Evolutionary conservation across 805 yeast genomes (phyloP).

Genomic region (Candida pseudoglaebosa): DNA sequence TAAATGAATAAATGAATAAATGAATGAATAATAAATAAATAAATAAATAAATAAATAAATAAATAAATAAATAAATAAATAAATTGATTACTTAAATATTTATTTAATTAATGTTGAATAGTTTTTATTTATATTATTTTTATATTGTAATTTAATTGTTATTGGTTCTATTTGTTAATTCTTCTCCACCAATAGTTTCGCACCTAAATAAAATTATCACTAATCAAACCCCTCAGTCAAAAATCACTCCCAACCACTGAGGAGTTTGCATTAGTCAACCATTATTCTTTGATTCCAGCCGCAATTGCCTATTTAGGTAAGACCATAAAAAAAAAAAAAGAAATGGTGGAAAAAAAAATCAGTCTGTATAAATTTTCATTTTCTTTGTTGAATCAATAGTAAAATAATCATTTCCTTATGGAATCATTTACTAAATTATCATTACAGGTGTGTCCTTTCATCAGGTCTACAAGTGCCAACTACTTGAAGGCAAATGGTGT

Average conservation of each 20-base stretch:
- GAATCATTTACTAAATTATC: constrained; percentile 77
- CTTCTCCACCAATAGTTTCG: too few relatives aligned
- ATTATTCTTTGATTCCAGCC: background rate
- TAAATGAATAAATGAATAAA: too few relatives aligned
- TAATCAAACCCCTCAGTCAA: background rate
- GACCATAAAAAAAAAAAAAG: background rate
- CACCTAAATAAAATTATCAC: too few relatives aligned
- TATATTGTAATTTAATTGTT: too few relatives aligned
- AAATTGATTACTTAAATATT: too few relatives aligned
- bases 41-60: too few relatives aligned
- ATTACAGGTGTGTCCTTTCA: constrained; percentile 78
- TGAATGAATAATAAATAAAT: too few relatives aligned
- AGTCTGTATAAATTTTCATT: background rate
- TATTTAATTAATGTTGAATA: too few relatives aligned
- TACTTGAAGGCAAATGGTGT: constrained; percentile 63
- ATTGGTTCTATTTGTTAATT: too few relatives aligned
- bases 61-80: too few relatives aligned
- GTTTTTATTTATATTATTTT: too few relatives aligned
- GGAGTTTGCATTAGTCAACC: background rate
- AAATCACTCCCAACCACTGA: background rate
- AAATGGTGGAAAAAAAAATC: background rate
- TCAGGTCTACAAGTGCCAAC: constrained; percentile 56
- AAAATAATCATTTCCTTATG: constrained; percentile 40
- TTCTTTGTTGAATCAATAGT: background rate
- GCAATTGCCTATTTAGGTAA: too few relatives aligned